Percentiles rank a stretch among this genome's conserved stretches.
phyloP scores from a whole-genome alignment of 164 flowering plant genomes.

The Kalanchoe fedtschenkoi region DNA sequence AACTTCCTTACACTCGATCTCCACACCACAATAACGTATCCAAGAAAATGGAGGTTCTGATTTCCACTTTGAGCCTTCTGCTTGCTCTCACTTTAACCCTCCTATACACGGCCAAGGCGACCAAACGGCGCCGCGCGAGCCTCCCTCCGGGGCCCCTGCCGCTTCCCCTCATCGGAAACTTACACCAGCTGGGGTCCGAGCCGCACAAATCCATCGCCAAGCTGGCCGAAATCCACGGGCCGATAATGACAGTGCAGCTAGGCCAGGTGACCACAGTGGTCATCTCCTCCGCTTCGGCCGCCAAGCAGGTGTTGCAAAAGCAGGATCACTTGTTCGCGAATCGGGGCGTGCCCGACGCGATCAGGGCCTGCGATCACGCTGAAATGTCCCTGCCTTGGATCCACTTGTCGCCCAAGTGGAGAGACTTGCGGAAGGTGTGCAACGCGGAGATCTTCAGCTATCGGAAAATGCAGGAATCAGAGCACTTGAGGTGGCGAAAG shows the following conservation, averaged over 20 bases:
- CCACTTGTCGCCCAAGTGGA: slow-evolving; percentile 16
- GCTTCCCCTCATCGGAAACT: slow-evolving; percentile 6
- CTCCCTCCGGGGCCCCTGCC: slow-evolving; percentile 7
- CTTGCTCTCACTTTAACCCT: not conserved
- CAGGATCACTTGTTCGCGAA: slow-evolving; percentile 17
- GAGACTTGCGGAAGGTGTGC: slow-evolving; percentile 21
- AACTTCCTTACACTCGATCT: too few species aligned
- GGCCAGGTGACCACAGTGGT: slow-evolving; percentile 20
- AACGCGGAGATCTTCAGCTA: slow-evolving; percentile 14
- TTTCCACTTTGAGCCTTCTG: too few species aligned
- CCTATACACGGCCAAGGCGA: not conserved
- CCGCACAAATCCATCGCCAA: slow-evolving; percentile 10
- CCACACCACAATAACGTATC: too few species aligned
- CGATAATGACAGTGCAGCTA: slow-evolving; percentile 18
- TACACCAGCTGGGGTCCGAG: not conserved
- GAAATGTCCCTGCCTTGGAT: slow-evolving; percentile 12
- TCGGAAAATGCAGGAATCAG: slow-evolving; percentile 16
- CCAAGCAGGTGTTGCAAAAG: slow-evolving; percentile 24
- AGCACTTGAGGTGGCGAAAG: slow-evolving; percentile 14
- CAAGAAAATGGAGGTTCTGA: too few species aligned
- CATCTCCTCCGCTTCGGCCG: slow-evolving; percentile 16
- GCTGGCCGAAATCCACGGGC: slow-evolving; percentile 14
- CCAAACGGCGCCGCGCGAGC: too few species aligned
- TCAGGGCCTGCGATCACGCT: slow-evolving; percentile 14
- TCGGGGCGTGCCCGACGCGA: slow-evolving; percentile 14